Evolutionary conservation across 2,329 filamentous ascomycete genomes (phyloP), one percentile per base, ranked within the genome.

Genomic region (Ceratocystis harringtonii): DNA sequence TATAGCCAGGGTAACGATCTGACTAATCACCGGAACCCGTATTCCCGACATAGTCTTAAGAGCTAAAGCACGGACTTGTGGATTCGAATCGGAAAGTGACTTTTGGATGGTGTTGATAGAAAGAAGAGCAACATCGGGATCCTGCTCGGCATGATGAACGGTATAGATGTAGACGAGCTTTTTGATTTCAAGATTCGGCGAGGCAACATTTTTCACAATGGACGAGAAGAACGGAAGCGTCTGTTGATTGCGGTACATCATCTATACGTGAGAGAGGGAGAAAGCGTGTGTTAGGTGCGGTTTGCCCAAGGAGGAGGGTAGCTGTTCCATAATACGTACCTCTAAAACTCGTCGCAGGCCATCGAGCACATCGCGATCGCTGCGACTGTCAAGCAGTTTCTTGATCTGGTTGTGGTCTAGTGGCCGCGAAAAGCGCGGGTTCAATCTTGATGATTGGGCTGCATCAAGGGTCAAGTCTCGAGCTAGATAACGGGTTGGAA

Each of bases 31-130:
- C 0, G 94, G 92, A 0, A 99, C 92, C n/a, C 89, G 84, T 69
- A 99, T 97, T 12, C 90, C 91, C 0, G 92, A 95, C 92, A 99
- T 99, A 69, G 94, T 96, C 69, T 92, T 90, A 68, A 99, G 80
- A 0, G 94, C 94, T 71, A 99, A 86, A 25, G 92, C 90, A 70
- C 94, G 87, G 22, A 96, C 85, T 72, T 95, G 89, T 1, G 94
- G 90, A 74, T 92, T 96, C 66, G 86, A 81, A 75, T 99, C 94
- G 28, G 91, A 95, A 67, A 99, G 83, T 8, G 92, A 96, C 76
- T 96, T 97, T 73, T 99, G 94, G 71, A 99, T 97, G 5, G 94
- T 95, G 76, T 99, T 99, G 81, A 99, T 96, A 67, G 92, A 96
- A 57, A 99, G 82, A 45, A 99, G 82, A 22, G 94, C 92, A 58